Evolutionary conservation across 441 rosid genomes (phyloP), one percentile per base, ranked within the genome.

Genomic region (Dalechampia spathulata): DNA sequence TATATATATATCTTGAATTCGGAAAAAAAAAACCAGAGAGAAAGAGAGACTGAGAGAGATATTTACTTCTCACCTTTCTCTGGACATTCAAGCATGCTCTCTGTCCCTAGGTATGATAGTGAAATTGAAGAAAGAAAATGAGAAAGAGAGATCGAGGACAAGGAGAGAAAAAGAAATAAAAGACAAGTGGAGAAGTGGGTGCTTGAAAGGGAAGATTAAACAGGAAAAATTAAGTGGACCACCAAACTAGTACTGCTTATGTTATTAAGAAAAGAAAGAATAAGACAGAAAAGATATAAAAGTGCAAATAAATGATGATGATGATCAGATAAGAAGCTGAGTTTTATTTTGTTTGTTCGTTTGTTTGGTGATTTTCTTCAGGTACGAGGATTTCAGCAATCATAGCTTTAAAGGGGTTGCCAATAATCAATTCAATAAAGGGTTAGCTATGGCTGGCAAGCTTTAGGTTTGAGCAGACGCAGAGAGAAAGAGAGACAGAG

Each of bases 71-170:
- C 77, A 90, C 96, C 98, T 90, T 85, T 85, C 92, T 75, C 86
- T 83, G 80, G 96, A 87, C 96, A 90, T 87, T 82, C 87, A 87
- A 81, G 92, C 94, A 87, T 87, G 85, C 94, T 81, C 79, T 72
- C 79, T 45, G n/a, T n/a, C n/a, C n/a, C 37, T 17, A 21, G 47
- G 44, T 67, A 68, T 3, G 15, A n/a, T 52, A 30, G 25, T 42
- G 28, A 41, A 53, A 48, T n/a, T 49, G 56, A 43, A 36, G 58
- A 30, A 3, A 8, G 34, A 4, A 30, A 30, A 30, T n/a, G n/a
- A 30, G 34, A 30, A 8, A 30, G 34, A 63, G 28, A 56, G 71
- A 34, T 49, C 40, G 28, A 68, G 58, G 54, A 59, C 58, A 66
- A 11, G 37, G 38, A 53, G 25, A 57, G 15, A 27, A 48, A 55